A percentile compares a stretch with the other conserved stretches of the same genome.
Conservation (phyloP, 805 yeast species). For the Candida easanensis region DNA sequence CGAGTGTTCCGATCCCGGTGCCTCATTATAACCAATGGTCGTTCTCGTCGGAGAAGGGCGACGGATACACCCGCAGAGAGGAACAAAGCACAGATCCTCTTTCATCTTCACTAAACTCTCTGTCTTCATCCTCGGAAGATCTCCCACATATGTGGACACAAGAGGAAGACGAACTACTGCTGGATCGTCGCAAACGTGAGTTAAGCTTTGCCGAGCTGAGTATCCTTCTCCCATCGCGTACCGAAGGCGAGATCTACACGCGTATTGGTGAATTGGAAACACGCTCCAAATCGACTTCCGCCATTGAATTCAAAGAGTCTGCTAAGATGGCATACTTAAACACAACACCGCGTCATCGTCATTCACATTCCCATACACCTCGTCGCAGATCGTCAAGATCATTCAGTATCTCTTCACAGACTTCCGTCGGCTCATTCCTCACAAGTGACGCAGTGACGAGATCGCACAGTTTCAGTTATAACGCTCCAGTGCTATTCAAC, state of each 20-base stretch:
- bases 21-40: constrained; percentile 13
- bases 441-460: constrained; percentile 6
- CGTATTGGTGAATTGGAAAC: constrained; percentile 49
- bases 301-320: constrained; percentile 4
- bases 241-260: constrained; percentile 70
- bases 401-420: constrained; percentile 13
- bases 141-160: constrained; percentile 35
- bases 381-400: constrained; percentile 12
- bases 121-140: constrained; percentile 10
- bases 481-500: constrained; percentile 13
- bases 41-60: constrained; percentile 2
- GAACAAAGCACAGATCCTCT: constrained; percentile 13
- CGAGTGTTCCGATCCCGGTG: background rate
- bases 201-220: constrained; percentile 70
- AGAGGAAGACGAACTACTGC: constrained; percentile 71
- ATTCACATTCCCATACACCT: constrained; percentile 9
- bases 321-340: constrained; percentile 10
- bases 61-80: background rate
- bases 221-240: constrained; percentile 66
- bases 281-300: constrained; percentile 3
- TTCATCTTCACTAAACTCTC: constrained; percentile 6
- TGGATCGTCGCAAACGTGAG: constrained; percentile 52
- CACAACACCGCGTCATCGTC: constrained; percentile 12
- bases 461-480: constrained; percentile 13
- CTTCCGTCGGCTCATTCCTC: constrained; percentile 6